Base-by-base conservation (phyloP, 768 basidiomycete genomes). In the Termitomyces heimii region DNA sequence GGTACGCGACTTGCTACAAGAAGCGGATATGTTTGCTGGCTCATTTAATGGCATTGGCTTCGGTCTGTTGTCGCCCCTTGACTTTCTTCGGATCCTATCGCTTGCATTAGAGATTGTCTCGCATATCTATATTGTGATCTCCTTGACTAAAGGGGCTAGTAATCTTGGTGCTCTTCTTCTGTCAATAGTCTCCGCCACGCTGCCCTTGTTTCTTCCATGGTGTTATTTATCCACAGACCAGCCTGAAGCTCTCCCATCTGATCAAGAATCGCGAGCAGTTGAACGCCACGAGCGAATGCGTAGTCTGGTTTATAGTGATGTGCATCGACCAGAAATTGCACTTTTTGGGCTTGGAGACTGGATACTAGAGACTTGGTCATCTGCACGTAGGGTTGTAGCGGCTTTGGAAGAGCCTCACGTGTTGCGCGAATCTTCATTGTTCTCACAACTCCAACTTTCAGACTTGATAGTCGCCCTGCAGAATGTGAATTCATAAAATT, bases 321-420 rank as follows among this genome's bases (percentile, higher is more conserved):
- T 73, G 0, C 84, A 89, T 68, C 85, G 90, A n/a, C 84, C 87
- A 16, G 92, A 95, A 68, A 80, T 94, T 32, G 76, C 86, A 34
- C 75, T 94, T 4, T 95, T 93, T 68, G 89, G 89, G 4, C 77
- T 95, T 16, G 86, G 84, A 12, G 86, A 89, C 39, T 95, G 92
- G 93, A 86, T 94, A 54, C 72, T 94, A 57, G 77, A 82, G 55
- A 82, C 83, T 7, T 95, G 92, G 92, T 78, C 85, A 4, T 75
- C 71, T 32, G 82, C 90, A 3, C 75, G 85, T 62, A 81, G 76
- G 66, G 70, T 82, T 20, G 79, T 85, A 45, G 72, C 87, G 53
- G 79, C 81, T 14, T 80, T 82, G 28, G 83, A 86, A 62, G 77
- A 76, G 57, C 67, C 75, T 63, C 62, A 70, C 61, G 70, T 71